These are phyloP conservation scores for Sutorius australiensis DNA, from an alignment of 768 basidiomycete genomes.

Conservation along the genomic window DNA sequence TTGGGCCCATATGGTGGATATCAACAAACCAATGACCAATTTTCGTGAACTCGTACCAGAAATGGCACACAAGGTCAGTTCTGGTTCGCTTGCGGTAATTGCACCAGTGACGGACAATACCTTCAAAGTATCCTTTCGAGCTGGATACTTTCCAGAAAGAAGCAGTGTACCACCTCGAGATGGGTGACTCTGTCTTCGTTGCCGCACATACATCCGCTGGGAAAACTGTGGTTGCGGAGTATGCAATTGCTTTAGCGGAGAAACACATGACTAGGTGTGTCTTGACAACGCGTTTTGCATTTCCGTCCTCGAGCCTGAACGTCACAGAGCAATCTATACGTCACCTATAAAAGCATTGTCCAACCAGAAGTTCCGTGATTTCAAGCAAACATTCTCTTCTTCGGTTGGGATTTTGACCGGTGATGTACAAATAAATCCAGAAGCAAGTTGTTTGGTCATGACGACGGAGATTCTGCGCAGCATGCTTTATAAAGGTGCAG, in stretches of 20 bases:
- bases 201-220: constrained; percentile 99
- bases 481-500: constrained; percentile 99
- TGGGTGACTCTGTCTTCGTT: constrained; percentile 98
- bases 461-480: constrained; percentile 96
- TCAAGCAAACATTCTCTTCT: constrained; percentile 91
- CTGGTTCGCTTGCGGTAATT: background rate
- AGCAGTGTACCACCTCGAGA: constrained; percentile 95
- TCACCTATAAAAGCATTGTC: constrained; percentile 98
- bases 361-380: constrained; percentile 98
- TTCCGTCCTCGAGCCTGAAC: constrained; percentile 6
- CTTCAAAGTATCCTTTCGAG: constrained; percentile 94
- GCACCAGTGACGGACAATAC: constrained; percentile 4
- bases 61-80: constrained; percentile 84
- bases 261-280: constrained; percentile 97
- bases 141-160: constrained; percentile 98
- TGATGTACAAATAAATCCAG: constrained; percentile 98
- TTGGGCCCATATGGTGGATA: constrained; percentile 97
- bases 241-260: constrained; percentile 93
- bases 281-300: constrained; percentile 10
- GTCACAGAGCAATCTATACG: constrained; percentile 88
- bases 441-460: constrained; percentile 96
- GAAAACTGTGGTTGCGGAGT: constrained; percentile 98
- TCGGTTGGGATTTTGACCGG: constrained; percentile 96
- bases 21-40: constrained; percentile 84
- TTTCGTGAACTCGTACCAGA: constrained; percentile 92